Evolutionary conservation across 345 rosid species (phyloP).

Genomic region (Mercurialis annua): DNA sequence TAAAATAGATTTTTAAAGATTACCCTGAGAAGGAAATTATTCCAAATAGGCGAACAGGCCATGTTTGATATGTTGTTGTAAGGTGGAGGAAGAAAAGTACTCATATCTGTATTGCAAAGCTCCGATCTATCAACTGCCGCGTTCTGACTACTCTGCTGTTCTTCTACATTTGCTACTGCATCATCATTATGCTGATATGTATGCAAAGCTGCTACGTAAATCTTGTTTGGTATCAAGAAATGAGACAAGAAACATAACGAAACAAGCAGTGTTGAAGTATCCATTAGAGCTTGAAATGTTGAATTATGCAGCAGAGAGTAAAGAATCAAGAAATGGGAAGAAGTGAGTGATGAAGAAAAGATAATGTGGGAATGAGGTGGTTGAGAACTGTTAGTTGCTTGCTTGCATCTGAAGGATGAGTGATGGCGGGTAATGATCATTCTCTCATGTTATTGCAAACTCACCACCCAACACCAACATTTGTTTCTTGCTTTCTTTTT

Average conservation of each 20-base stretch:
- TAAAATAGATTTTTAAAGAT: not conserved
- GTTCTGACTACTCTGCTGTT: not conserved
- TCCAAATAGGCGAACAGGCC: constrained; percentile 72
- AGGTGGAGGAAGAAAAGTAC: constrained; percentile 70
- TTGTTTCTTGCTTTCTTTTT: not conserved
- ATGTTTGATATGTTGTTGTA: constrained; percentile 60
- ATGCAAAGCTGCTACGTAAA: constrained; percentile 23
- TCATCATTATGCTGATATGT: not conserved
- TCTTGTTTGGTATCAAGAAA: constrained; percentile 23
- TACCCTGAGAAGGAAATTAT: constrained; percentile 75
- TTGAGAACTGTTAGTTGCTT: constrained; percentile 50
- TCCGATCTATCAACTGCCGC: constrained; percentile 20
- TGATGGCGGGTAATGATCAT: constrained; percentile 49
- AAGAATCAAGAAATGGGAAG: constrained; percentile 12
- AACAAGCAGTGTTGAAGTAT: constrained; percentile 19
- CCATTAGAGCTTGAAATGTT: constrained; percentile 19
- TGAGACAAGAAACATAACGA: constrained; percentile 33
- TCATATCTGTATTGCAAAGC: constrained; percentile 55
- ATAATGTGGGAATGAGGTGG: constrained; percentile 25
- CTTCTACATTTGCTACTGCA: constrained; percentile 2
- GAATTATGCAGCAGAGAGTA: constrained; percentile 29
- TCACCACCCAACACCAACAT: constrained; percentile 6
- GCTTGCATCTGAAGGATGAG: constrained; percentile 46
- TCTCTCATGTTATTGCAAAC: constrained; percentile 27
- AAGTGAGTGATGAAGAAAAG: constrained; percentile 18